These are phyloP conservation scores for Botryotinia convoluta DNA, from an alignment of 2,329 filamentous ascomycete genomes.

Conservation along the genomic window DNA sequence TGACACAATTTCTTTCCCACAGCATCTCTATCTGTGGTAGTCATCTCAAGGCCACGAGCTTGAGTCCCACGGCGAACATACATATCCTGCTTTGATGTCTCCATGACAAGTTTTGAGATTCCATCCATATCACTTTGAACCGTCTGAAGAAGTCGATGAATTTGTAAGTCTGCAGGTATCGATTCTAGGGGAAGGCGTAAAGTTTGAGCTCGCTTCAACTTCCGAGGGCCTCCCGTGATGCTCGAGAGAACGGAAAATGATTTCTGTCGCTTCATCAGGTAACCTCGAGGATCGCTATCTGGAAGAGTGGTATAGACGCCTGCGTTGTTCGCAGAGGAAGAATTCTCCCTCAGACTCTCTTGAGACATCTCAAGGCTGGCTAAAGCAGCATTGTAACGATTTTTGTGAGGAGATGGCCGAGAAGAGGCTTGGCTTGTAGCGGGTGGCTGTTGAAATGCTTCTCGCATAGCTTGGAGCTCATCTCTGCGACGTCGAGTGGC, in stretches of 20 bases:
- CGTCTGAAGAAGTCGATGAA: conserved; percentile 28
- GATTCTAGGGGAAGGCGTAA: conserved; percentile 34
- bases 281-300: conserved; percentile 36
- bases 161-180: conserved; percentile 28
- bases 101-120: conserved; percentile 19
- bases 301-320: conserved; percentile 29
- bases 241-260: conserved; percentile 23
- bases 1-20: conserved; percentile 23
- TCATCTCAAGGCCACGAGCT: conserved; percentile 26
- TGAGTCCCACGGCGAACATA: conserved; percentile 28
- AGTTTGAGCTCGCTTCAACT: conserved; percentile 32
- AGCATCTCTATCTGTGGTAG: conserved; percentile 12
- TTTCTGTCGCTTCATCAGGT: conserved; percentile 36
- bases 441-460: not conserved
- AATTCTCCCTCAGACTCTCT: not conserved
- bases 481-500: conserved; percentile 34
- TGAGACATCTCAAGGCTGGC: conserved; percentile 25
- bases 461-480: conserved; percentile 28
- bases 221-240: conserved; percentile 22
- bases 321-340: conserved; percentile 11
- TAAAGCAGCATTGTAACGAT: conserved; percentile 36
- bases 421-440: not conserved
- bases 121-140: conserved; percentile 19
- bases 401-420: conserved; percentile 34
- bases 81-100: conserved; percentile 24